A percentile compares a stretch with the other conserved stretches of the same genome.
phyloP scores from a whole-genome alignment of 176 grass and related monocot genomes.

The Avena sativa region DNA sequence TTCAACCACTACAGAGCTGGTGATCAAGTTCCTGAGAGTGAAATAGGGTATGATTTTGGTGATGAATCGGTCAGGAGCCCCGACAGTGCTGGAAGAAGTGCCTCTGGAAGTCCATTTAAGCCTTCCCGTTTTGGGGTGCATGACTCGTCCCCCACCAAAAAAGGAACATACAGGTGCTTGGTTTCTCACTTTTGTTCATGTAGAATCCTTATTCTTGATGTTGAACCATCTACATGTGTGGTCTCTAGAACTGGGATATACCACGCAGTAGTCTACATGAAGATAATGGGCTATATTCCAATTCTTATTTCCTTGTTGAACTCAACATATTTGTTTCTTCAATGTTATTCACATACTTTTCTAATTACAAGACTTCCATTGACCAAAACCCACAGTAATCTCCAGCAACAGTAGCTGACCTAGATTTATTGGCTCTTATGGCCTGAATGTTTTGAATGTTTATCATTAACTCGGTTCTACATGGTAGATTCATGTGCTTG shows the following conservation, averaged over 20 bases:
- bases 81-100: slow-evolving; percentile 78
- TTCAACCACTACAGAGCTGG: slow-evolving; percentile 53
- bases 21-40: slow-evolving; percentile 62
- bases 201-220: slow-evolving; percentile 10
- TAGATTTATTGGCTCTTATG: neutral
- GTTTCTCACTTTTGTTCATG: slow-evolving; percentile 14
- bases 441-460: neutral
- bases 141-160: slow-evolving; percentile 72
- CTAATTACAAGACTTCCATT: neutral
- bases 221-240: neutral
- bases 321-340: neutral
- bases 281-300: slow-evolving; percentile 9
- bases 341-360: neutral
- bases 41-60: slow-evolving; percentile 79
- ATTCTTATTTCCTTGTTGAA: slow-evolving; percentile 19
- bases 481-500: neutral
- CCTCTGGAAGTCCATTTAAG: slow-evolving; percentile 85
- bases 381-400: slow-evolving; percentile 1
- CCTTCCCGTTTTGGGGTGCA: slow-evolving; percentile 62
- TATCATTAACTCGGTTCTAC: neutral
- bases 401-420: slow-evolving; percentile 16
- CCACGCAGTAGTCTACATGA: slow-evolving; percentile 20
- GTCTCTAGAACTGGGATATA: slow-evolving; percentile 5
- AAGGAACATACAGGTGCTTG: slow-evolving; percentile 79
- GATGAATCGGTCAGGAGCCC: slow-evolving; percentile 81